A percentile compares a stretch with the other conserved stretches of the same genome.
phyloP scores from a whole-genome alignment of 2,329 filamentous ascomycete genomes.

The Epichloe brachyelytri region DNA sequence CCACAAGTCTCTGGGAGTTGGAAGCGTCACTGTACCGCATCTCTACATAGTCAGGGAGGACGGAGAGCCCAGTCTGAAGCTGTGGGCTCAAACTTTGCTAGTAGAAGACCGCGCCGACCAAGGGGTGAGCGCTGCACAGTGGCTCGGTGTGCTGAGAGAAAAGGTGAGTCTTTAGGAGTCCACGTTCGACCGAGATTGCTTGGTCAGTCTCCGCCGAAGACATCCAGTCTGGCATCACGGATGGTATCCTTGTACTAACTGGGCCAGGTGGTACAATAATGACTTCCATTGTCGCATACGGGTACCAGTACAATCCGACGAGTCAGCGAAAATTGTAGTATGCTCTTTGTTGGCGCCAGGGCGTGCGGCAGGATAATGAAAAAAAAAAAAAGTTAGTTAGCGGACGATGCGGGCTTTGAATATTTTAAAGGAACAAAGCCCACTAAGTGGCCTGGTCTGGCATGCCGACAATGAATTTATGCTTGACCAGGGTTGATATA shows the following conservation, averaged over 20 bases:
- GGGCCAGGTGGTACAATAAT: constrained; percentile 2
- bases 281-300: neutral
- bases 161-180: constrained; percentile 49
- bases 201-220: neutral
- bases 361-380: neutral
- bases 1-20: constrained; percentile 73
- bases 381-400: neutral
- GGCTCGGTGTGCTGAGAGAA: constrained; percentile 82
- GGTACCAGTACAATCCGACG: neutral
- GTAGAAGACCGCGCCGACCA: constrained; percentile 94
- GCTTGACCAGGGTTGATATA: no score
- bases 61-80: constrained; percentile 83
- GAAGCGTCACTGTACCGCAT: constrained; percentile 85
- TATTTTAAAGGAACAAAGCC: no score
- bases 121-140: constrained; percentile 83
- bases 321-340: neutral
- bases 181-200: neutral
- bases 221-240: neutral
- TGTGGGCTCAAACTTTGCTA: constrained; percentile 93
- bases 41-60: constrained; percentile 91
- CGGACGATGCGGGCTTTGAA: neutral
- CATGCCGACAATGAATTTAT: no score
- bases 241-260: neutral
- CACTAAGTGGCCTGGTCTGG: no score
- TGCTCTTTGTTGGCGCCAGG: neutral